These are phyloP conservation scores for Podospora pseudoanserina DNA, from an alignment of 495 filamentous ascomycete genomes.

Conservation along the genomic window DNA sequence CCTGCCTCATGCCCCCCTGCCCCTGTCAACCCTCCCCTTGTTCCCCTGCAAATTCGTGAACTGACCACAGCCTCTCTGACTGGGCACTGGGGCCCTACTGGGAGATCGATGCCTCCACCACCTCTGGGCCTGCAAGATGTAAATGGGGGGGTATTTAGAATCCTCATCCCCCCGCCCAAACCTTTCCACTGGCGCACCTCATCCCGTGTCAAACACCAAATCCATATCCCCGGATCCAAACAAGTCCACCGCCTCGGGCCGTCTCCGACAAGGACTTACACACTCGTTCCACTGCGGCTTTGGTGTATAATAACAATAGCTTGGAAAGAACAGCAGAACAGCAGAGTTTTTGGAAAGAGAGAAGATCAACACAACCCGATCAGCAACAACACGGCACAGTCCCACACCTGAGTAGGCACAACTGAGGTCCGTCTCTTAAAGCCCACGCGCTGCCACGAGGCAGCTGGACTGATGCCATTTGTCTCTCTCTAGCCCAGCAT, in stretches of 20 bases:
- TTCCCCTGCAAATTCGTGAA: background rate
- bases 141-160: constrained; percentile 33
- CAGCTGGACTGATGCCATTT: constrained; percentile 24
- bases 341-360: too few relatives aligned
- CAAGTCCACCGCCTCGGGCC: constrained; percentile 4
- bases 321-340: background rate
- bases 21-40: constrained; percentile 8
- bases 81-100: constrained; percentile 24
- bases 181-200: constrained; percentile 13
- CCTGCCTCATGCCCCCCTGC: constrained; percentile 17
- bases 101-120: constrained; percentile 36
- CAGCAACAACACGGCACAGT: background rate
- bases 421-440: constrained; percentile 17
- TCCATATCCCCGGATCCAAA: constrained; percentile 16
- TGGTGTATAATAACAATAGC: background rate
- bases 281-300: constrained; percentile 1
- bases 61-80: constrained; percentile 29
- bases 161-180: constrained; percentile 27
- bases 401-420: background rate
- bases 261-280: constrained; percentile 9
- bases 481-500: constrained; percentile 14
- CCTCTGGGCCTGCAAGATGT: constrained; percentile 26
- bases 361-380: background rate
- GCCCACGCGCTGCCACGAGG: constrained; percentile 15
- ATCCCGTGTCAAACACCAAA: constrained; percentile 19